Evolutionary conservation across 1,139 yeast species (phyloP).

Genomic region (Suhomyces yuchorum): DNA sequence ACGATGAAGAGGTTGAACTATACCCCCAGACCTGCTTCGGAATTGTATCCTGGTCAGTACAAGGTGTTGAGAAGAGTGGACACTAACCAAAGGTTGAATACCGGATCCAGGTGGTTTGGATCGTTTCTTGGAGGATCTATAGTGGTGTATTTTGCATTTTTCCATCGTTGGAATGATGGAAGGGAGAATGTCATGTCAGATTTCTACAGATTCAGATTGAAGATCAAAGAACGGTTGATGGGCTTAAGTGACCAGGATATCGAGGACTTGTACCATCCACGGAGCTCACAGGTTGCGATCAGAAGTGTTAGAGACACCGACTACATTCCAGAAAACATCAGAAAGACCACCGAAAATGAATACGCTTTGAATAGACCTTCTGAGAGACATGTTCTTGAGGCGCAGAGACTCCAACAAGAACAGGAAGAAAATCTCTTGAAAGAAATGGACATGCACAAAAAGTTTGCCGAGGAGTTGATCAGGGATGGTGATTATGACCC

Average conservation of each 20-base stretch:
- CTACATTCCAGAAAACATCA: constrained; percentile 40
- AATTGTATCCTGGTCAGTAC: constrained; percentile 76
- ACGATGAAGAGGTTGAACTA: constrained; percentile 74
- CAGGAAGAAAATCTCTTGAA: constrained; percentile 66
- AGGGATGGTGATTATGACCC: constrained; percentile 32
- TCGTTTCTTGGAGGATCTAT: constrained; percentile 49
- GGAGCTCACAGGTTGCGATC: constrained; percentile 35
- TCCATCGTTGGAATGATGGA: constrained; percentile 85
- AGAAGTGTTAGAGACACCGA: constrained; percentile 48
- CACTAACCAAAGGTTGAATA: constrained; percentile 55
- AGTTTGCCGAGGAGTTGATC: constrained; percentile 32
- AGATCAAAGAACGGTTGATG: constrained; percentile 52
- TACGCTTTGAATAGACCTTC: constrained; percentile 69
- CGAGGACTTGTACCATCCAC: constrained; percentile 59
- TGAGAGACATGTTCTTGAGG: constrained; percentile 72
- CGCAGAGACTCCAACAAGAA: constrained; percentile 69
- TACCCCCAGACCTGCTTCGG: constrained; percentile 77
- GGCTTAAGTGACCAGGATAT: constrained; percentile 62
- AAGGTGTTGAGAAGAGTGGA: constrained; percentile 68
- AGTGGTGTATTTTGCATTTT: constrained; percentile 62
- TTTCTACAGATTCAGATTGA: constrained; percentile 63
- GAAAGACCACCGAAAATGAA: constrained; percentile 46
- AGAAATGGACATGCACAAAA: constrained; percentile 48
- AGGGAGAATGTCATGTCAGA: constrained; percentile 73
- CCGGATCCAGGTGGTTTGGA: constrained; percentile 57